Conservation (phyloP, 768 basidiomycete species). For the Phanerodontia chrysosporium region DNA sequence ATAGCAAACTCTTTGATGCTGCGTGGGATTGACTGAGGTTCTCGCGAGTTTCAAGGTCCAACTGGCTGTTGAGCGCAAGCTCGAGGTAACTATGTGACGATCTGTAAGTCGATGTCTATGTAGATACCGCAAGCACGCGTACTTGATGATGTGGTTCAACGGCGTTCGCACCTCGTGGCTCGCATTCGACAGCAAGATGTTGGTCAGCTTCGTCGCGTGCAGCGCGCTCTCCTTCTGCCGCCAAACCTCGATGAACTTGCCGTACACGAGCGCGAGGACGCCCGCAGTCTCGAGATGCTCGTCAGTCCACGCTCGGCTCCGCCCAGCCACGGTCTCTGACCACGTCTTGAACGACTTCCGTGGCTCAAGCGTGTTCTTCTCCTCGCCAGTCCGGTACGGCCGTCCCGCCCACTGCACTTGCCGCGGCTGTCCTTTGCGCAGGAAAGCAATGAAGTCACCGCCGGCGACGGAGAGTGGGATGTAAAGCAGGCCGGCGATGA, state of each 20-base stretch:
- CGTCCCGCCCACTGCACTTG: conserved; percentile 78
- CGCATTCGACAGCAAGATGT: conserved; percentile 72
- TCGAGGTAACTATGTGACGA: conserved; percentile 57
- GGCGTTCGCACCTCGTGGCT: conserved; percentile 82
- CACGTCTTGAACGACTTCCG: conserved; percentile 78
- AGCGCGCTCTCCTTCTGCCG: conserved; percentile 73
- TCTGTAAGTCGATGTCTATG: background rate
- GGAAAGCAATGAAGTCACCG: conserved; percentile 76
- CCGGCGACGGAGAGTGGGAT: conserved; percentile 72
- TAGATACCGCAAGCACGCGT: conserved; percentile 14
- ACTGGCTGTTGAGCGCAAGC: conserved; percentile 69
- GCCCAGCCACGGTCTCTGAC: conserved; percentile 69
- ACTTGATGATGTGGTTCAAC: conserved; percentile 83
- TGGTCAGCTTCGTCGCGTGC: conserved; percentile 68
- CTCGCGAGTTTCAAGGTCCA: conserved; percentile 70
- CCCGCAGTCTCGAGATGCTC: conserved; percentile 81
- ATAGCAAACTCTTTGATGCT: conserved; percentile 76
- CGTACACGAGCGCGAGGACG: conserved; percentile 74
- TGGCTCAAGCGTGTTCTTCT: conserved; percentile 52
- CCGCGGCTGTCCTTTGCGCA: conserved; percentile 70
- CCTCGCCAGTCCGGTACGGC: conserved; percentile 45
- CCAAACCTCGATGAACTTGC: conserved; percentile 87
- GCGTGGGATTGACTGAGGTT: conserved; percentile 69
- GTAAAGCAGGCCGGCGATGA: conserved; percentile 70
- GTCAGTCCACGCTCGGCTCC: conserved; percentile 71